Percentiles rank a stretch among this genome's conserved stretches.
Evolutionary conservation across 306 rosid genomes (phyloP).

Genomic region (Trifolium dubium): DNA sequence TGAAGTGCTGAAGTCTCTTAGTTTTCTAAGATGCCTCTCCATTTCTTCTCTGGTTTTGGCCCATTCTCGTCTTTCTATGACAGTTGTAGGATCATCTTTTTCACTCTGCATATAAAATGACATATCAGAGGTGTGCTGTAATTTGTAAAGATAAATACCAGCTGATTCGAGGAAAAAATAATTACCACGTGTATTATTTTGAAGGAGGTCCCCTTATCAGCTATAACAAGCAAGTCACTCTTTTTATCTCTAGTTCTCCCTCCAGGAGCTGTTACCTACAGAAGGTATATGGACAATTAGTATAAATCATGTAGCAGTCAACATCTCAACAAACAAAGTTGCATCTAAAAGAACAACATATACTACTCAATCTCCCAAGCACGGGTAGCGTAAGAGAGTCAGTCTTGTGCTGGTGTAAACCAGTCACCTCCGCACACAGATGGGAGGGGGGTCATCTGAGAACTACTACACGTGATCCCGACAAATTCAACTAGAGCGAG

Average conservation of each 20-base stretch:
- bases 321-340: conserved; percentile 12
- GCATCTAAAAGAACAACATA: conserved; percentile 3
- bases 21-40: conserved; percentile 96
- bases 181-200: conserved; percentile 69
- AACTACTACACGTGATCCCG: neutral
- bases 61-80: conserved; percentile 93
- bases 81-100: conserved; percentile 81
- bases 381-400: neutral
- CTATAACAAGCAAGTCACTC: conserved; percentile 81
- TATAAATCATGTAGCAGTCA: neutral
- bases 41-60: conserved; percentile 69
- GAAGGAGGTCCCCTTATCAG: conserved; percentile 83
- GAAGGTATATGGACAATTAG: conserved; percentile 32
- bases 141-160: conserved; percentile 15
- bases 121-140: conserved; percentile 30
- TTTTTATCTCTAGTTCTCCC: conserved; percentile 87
- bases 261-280: conserved; percentile 84
- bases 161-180: conserved; percentile 40
- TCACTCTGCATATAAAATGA: conserved; percentile 65
- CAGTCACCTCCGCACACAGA: neutral
- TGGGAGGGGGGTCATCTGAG: neutral
- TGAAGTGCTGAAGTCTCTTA: conserved; percentile 82
- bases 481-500: conserved; percentile 18
- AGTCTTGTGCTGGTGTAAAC: neutral
- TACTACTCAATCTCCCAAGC: neutral